Evolutionary conservation across 495 filamentous ascomycete species (phyloP), one percentile per base, ranked within the genome.

Genomic region (Talaromyces thailandensis): DNA sequence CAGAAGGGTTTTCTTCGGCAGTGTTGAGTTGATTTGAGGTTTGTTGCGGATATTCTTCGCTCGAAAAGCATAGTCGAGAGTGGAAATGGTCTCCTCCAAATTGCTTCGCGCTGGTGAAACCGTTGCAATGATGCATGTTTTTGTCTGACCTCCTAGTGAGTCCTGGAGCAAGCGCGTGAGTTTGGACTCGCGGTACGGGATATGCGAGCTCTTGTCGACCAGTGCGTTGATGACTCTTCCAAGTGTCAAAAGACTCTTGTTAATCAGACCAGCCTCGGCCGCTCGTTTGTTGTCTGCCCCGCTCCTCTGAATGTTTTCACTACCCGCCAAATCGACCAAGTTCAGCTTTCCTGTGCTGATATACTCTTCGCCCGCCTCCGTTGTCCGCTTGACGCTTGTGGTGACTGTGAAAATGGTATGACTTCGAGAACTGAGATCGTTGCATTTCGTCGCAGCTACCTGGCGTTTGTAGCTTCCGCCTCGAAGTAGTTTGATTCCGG

Each of bases 31-130:
- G 67, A 95, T 83, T 68, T 98, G 94, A 4, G 94, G 94, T 71
- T 97, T 96, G 72, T 98, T 98, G 23, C 91, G 88, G 64, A 98
- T 98, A 67, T 98, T 96, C 77, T 98, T 98, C 3, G 95, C 94
- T 23, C 94, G 84, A 71, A 97, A 96, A 9, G 94, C 95, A 70
- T 98, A 98, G 71, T 98, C 94, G 3, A 98, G 80, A 0, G 95
- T 98, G 2, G 93, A 97, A 57, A 98, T 97, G 0, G 94, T 98
- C 71, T 98, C 94, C 67, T 98, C 94, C 14, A 98, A 80, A 68
- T 97, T 98, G 75, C 86, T 92, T 69, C 92, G 92, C 6, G 92
- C 90, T 6, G 95, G 92, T 1, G 94, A 97, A 51, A 98, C 84
- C 0, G 95, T 98, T 3, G 94, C 95, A 67, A 98, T 97, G 65